A percentile compares a stretch with the other conserved stretches of the same genome.
These are phyloP conservation scores for Mallotus repandus DNA, from an alignment of 441 rosid genomes.

Conservation along the genomic window DNA sequence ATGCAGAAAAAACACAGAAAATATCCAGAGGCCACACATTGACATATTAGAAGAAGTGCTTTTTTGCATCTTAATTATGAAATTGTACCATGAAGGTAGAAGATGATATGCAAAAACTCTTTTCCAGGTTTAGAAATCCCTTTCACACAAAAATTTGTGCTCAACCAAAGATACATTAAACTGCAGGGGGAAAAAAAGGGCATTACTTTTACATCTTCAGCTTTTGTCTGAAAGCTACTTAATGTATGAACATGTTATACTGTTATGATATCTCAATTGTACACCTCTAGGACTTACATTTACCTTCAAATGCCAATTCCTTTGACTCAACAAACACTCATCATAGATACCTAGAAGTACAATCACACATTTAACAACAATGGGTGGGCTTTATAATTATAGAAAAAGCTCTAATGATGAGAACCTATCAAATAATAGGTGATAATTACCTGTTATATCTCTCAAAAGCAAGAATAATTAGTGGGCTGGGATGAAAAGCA, in stretches of 20 bases:
- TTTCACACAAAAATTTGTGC: no score
- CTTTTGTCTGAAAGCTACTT: no score
- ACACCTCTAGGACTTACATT: background rate
- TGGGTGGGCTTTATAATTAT: background rate
- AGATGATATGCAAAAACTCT: background rate
- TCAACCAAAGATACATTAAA: no score
- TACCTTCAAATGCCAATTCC: background rate
- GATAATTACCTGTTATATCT: constrained; percentile 58
- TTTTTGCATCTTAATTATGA: constrained; percentile 1
- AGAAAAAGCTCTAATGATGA: background rate
- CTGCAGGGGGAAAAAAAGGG: no score
- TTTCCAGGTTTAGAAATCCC: background rate
- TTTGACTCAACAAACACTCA: background rate
- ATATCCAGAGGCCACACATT: background rate
- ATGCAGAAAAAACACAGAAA: no score
- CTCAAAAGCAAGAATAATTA: constrained; percentile 76
- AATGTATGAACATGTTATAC: background rate
- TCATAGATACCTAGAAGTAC: background rate
- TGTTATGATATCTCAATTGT: background rate
- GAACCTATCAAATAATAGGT: constrained; percentile 4
- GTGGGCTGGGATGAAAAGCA: constrained; percentile 85
- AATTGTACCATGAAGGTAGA: background rate
- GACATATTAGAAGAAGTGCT: background rate
- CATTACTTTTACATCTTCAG: no score
- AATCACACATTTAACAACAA: background rate